Evolutionary conservation across 2,329 filamentous ascomycete genomes (phyloP), one percentile per base, ranked within the genome.

Genomic region (Cladosporium sphaerospermum): DNA sequence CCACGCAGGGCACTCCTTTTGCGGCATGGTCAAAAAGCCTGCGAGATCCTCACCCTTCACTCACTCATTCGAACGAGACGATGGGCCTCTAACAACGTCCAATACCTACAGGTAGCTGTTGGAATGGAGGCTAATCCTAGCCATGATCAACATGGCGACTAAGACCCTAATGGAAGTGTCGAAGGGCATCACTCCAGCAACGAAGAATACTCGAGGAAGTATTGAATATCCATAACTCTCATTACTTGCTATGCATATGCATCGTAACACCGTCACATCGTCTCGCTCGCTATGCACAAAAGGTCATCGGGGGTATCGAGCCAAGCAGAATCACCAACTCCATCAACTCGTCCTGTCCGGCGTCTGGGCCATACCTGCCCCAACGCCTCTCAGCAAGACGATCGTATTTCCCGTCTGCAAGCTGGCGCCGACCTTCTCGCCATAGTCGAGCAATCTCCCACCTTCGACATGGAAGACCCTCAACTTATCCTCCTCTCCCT

Each of bases 401-500:
- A 99, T 82, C 9, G 90, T 96, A 67, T 99, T 92, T 1, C 93
- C 93, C 60, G 81, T 91, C 59, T 82, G 81, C 54, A 95, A 75
- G 28, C 77, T 78, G 77, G 76, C 4, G 3, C 89, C 90, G 52
- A 96, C 76, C 75, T 92, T 91, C 71, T 96, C 91, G 19, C 80
- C 83, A 64, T 95, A 99, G 56, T 93, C 91, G 58, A 99, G 70
- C 57, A 99, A 69, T 54, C 89, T 76, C 0, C 93, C 93, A 0
- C 86, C 88, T 67, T 99, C 91, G 0, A 99, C 88, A 67, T 97
- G 91, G 65, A 96, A 99, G 0, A 99, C 83, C 8, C 93, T 75
- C 59, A 99, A 69, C 69, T 86, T 86, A 55, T 90, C 85, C 67
- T 86, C 84, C 73, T 95, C 89, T 10, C 85, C 79, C 2, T 79